phyloP scores from a whole-genome alignment of 768 basidiomycete species.

The Russula sp. region DNA sequence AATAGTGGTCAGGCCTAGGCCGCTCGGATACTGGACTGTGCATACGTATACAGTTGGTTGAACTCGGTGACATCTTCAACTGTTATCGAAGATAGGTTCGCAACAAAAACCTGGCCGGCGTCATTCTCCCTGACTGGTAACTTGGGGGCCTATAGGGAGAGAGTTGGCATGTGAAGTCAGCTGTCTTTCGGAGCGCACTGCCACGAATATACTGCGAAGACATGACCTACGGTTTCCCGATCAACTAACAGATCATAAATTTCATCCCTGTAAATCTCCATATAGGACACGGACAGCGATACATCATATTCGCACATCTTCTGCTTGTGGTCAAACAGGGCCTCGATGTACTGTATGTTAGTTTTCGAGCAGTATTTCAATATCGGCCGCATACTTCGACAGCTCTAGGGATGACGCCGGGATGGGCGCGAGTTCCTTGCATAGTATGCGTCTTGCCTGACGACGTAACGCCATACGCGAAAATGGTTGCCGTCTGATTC shows the following conservation, averaged over 20 bases:
- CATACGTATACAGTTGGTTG: constrained; percentile 41
- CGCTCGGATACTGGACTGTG: constrained; percentile 9
- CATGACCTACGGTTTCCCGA: constrained; percentile 52
- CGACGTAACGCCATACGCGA: constrained; percentile 87
- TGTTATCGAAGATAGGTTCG: constrained; percentile 40
- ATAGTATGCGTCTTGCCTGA: constrained; percentile 92
- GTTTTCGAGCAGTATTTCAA: neutral
- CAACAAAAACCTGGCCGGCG: constrained; percentile 48
- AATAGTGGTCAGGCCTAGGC: neutral
- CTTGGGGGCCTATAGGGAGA: constrained; percentile 40
- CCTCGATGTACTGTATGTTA: constrained; percentile 2
- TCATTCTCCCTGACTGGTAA: constrained; percentile 52
- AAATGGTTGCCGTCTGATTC: constrained; percentile 72
- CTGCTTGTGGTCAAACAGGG: constrained; percentile 20
- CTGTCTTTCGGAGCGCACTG: neutral
- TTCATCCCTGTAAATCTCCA: constrained; percentile 92
- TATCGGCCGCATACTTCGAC: constrained; percentile 48
- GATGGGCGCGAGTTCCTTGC: constrained; percentile 68
- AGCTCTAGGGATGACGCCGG: constrained; percentile 82
- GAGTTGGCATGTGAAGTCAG: neutral
- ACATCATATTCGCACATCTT: constrained; percentile 33
- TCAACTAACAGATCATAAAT: constrained; percentile 80
- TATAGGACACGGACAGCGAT: constrained; percentile 59
- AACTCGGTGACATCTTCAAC: constrained; percentile 45
- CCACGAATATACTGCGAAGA: neutral